These are phyloP conservation scores for Penicillium sp. DNA, from an alignment of 2,329 filamentous ascomycete species.

Conservation along the genomic window DNA sequence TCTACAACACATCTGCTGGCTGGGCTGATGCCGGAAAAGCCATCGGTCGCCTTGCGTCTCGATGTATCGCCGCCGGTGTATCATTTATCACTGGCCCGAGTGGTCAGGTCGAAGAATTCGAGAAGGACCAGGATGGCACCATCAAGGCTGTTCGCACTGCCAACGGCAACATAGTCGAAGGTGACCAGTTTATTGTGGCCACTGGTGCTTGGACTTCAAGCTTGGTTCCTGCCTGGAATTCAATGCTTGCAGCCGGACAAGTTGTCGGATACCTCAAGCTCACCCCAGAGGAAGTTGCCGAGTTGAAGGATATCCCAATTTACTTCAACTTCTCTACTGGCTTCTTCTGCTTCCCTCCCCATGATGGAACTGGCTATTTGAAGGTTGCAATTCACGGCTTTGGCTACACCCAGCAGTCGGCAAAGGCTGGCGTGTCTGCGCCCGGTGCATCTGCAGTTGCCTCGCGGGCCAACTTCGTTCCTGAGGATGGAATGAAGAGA, in stretches of 20 bases:
- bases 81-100: conserved; percentile 26
- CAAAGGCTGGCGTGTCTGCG: conserved; percentile 17
- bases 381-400: conserved; percentile 69
- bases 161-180: conserved; percentile 51
- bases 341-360: conserved; percentile 51
- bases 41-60: conserved; percentile 17
- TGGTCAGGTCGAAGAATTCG: conserved; percentile 35
- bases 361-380: conserved; percentile 39
- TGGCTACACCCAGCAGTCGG: conserved; percentile 52
- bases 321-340: conserved; percentile 44
- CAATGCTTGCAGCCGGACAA: conserved; percentile 75
- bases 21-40: conserved; percentile 31
- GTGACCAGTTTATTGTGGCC: conserved; percentile 72
- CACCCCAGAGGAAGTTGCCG: conserved; percentile 64
- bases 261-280: conserved; percentile 72
- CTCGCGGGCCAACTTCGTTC: conserved; percentile 32
- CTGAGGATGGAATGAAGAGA: conserved; percentile 56
- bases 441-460: conserved; percentile 20
- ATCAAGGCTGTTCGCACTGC: conserved; percentile 59
- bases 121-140: conserved; percentile 34
- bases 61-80: conserved; percentile 26
- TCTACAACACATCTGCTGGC: conserved; percentile 28
- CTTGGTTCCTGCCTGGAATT: conserved; percentile 71
- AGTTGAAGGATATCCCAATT: conserved; percentile 66
- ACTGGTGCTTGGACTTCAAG: conserved; percentile 80